Percentiles rank a stretch among this genome's conserved stretches.
Evolutionary conservation across 345 rosid species (phyloP).

Genomic region (Murraya koenigii): DNA sequence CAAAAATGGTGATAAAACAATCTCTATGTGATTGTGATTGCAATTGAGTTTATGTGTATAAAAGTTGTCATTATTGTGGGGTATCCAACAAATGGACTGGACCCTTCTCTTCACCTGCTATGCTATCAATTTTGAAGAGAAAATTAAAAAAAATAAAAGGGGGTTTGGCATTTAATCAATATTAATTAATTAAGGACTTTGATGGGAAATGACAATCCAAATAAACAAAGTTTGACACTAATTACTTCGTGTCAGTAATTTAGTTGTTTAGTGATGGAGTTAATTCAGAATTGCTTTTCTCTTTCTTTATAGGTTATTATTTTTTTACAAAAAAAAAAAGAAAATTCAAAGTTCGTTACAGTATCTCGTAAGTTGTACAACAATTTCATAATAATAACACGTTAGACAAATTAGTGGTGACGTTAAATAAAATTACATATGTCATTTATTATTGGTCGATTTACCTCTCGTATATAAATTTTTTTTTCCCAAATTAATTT

Average conservation of each 20-base stretch:
- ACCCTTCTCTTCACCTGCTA: background rate
- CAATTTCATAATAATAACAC: too few relatives aligned
- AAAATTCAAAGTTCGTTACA: too few relatives aligned
- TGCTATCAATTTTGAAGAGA: background rate
- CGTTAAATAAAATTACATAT: too few relatives aligned
- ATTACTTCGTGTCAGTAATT: background rate
- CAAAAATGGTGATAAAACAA: background rate
- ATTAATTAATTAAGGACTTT: background rate
- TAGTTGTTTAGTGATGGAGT: background rate
- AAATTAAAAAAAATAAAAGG: background rate
- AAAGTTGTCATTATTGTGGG: background rate
- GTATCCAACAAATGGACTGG: background rate
- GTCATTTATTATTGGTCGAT: too few relatives aligned
- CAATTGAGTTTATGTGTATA: background rate
- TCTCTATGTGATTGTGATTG: too few relatives aligned
- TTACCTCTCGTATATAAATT: too few relatives aligned
- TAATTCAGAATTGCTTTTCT: too few relatives aligned
- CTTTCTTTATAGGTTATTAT: too few relatives aligned
- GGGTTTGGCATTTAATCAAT: background rate
- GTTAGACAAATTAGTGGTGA: too few relatives aligned
- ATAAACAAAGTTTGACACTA: background rate
- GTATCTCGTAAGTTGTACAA: too few relatives aligned
- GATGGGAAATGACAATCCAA: conserved; percentile 18
- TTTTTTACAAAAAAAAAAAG: too few relatives aligned
- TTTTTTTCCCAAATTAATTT: background rate